Evolutionary conservation across 148 eudicot species (phyloP).

Genomic region (Suaeda aralocaspica): DNA sequence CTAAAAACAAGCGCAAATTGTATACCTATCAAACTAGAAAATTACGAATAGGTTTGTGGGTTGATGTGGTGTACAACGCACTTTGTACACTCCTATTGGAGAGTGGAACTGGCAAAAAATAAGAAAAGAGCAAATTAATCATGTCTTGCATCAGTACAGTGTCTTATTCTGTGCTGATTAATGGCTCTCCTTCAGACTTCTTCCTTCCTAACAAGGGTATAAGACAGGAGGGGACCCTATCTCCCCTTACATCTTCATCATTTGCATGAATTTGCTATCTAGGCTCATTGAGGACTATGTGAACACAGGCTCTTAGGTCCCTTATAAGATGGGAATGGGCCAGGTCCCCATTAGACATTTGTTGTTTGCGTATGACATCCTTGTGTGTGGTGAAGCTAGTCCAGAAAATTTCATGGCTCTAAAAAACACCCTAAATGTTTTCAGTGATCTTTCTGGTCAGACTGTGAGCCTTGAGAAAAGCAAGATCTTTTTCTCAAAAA

Average conservation of each 20-base stretch:
- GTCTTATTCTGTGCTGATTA: not conserved
- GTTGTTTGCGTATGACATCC: not conserved
- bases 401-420: not conserved
- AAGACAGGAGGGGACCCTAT: not conserved
- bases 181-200: not conserved
- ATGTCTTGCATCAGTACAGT: not conserved
- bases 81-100: no score
- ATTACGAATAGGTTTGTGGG: no score
- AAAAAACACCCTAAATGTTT: not conserved
- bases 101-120: no score
- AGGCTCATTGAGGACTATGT: not conserved
- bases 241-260: not conserved
- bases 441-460: not conserved
- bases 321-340: not conserved
- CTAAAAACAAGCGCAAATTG: no score
- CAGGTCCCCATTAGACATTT: not conserved
- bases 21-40: no score
- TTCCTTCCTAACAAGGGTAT: not conserved
- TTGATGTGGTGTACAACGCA: no score
- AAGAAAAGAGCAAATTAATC: no score
- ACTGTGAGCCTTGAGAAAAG: not conserved
- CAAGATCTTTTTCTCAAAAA: not conserved
- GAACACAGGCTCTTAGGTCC: not conserved
- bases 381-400: not conserved
- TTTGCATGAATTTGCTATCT: not conserved